A percentile compares a stretch with the other conserved stretches of the same genome.
Evolutionary conservation across 2,329 filamentous ascomycete species (phyloP).

Genomic region (Epichloe uncinata): DNA sequence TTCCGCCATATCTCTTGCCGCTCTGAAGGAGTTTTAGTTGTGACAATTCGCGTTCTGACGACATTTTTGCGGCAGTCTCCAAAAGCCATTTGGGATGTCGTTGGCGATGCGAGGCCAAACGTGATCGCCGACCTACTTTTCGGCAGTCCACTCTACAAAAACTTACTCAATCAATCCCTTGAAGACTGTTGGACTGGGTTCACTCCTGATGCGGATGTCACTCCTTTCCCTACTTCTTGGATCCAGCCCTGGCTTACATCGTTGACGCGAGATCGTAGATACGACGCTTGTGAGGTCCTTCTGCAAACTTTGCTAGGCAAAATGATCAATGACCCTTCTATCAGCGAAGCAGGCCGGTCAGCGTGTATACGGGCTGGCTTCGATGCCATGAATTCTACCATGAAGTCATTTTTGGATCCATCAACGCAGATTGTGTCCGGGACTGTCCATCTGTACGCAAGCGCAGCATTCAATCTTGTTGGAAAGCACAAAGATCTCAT

Average conservation of each 20-base stretch:
- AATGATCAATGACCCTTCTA: conserved; percentile 39
- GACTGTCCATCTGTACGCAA: conserved; percentile 47
- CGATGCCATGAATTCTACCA: conserved; percentile 42
- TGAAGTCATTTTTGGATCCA: conserved; percentile 41
- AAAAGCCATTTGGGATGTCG: conserved; percentile 75
- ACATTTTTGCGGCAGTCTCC: conserved; percentile 62
- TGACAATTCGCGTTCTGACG: conserved; percentile 57
- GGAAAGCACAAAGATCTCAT: conserved; percentile 50
- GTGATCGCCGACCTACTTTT: conserved; percentile 78
- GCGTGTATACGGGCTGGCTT: conserved; percentile 53
- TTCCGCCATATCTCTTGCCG: conserved; percentile 40
- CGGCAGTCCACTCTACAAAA: conserved; percentile 51
- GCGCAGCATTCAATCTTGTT: conserved; percentile 52
- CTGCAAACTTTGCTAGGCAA: conserved; percentile 60
- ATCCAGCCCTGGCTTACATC: conserved; percentile 65
- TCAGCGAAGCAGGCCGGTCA: conserved; percentile 43
- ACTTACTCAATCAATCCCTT: conserved; percentile 48
- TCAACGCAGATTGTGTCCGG: conserved; percentile 30
- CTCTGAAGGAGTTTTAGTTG: conserved; percentile 46
- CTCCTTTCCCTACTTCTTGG: conserved; percentile 62
- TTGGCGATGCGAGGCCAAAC: conserved; percentile 66
- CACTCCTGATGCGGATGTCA: conserved; percentile 32
- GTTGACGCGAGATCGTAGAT: conserved; percentile 59
- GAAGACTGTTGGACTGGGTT: conserved; percentile 26
- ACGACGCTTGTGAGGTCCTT: conserved; percentile 69